Percentiles rank a stretch among this genome's conserved stretches.
phyloP scores from a whole-genome alignment of 73 alveolate species.

The Uronychia binucleata region DNA sequence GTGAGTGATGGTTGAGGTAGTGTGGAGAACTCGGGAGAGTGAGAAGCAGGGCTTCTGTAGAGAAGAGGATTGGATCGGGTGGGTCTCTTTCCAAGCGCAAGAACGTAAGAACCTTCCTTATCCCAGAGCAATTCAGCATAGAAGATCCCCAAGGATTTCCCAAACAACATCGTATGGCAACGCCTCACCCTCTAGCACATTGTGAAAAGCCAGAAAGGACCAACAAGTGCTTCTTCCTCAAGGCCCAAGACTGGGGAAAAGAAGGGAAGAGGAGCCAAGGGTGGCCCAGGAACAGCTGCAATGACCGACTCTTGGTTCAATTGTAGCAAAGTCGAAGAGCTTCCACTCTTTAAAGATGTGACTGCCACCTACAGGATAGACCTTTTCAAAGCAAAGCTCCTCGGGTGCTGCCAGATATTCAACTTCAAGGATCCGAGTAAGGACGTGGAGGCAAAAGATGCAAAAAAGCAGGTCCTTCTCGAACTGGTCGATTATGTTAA shows the following conservation, averaged over 20 bases:
- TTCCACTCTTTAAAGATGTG: slow-evolving; percentile 7
- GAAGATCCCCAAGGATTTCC: slow-evolving; percentile 5
- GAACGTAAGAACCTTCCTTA: too few relatives aligned
- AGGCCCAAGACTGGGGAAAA: background rate
- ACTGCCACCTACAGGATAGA: background rate
- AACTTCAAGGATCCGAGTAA: slow-evolving; percentile 46
- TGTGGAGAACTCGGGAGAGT: too few relatives aligned
- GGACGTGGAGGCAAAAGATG: slow-evolving; percentile 37
- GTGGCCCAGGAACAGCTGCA: too few relatives aligned
- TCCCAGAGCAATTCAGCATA: slow-evolving; percentile 1
- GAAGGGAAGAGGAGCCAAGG: background rate
- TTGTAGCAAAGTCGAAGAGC: background rate
- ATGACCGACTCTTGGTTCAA: background rate
- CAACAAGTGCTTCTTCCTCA: background rate
- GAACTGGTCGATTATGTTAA: slow-evolving; percentile 50
- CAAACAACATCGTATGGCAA: background rate
- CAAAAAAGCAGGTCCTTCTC: slow-evolving; percentile 41
- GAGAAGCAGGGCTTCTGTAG: too few relatives aligned
- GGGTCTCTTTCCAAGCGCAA: too few relatives aligned
- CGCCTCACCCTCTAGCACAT: background rate
- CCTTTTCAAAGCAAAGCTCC: slow-evolving; percentile 34
- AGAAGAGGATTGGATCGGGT: too few relatives aligned
- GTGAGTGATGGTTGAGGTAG: too few relatives aligned
- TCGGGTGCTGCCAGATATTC: slow-evolving; percentile 20
- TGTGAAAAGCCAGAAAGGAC: background rate